Percentiles rank a stretch among this genome's conserved stretches.
These are phyloP conservation scores for Alternaria atra DNA, from an alignment of 2,329 filamentous ascomycete genomes.

Conservation along the genomic window DNA sequence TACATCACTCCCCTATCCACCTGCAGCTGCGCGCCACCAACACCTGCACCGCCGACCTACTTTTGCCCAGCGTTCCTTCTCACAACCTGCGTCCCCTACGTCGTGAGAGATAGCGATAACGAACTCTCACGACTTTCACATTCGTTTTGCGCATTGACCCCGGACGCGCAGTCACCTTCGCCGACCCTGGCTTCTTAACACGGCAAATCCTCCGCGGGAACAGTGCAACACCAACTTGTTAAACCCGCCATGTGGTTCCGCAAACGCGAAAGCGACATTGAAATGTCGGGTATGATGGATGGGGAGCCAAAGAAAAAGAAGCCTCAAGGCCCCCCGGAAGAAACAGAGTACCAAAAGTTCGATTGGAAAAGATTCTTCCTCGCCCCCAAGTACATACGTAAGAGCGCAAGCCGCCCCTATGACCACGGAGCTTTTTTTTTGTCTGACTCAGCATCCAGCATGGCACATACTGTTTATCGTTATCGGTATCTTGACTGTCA, in stretches of 20 bases:
- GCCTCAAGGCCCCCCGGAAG: slow-evolving; percentile 29
- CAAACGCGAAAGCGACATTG: slow-evolving; percentile 40
- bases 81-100: neutral
- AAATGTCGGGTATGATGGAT: slow-evolving; percentile 39
- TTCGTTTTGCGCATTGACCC: slow-evolving; percentile 2
- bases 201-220: slow-evolving; percentile 8
- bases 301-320: slow-evolving; percentile 24
- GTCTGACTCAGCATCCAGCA: slow-evolving; percentile 32
- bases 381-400: slow-evolving; percentile 49
- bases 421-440: neutral
- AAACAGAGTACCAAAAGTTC: slow-evolving; percentile 45
- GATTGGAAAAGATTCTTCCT: slow-evolving; percentile 48
- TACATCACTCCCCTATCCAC: slow-evolving; percentile 28
- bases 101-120: slow-evolving; percentile 2
- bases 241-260: slow-evolving; percentile 29
- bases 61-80: slow-evolving; percentile 9
- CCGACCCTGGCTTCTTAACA: slow-evolving; percentile 7
- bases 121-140: neutral
- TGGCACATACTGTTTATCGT: slow-evolving; percentile 44
- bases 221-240: neutral
- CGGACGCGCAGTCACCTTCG: neutral
- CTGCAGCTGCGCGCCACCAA: slow-evolving; percentile 12
- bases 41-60: slow-evolving; percentile 5
- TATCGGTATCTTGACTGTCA: slow-evolving; percentile 37
- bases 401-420: slow-evolving; percentile 6